Conservation (phyloP, 2,329 filamentous ascomycete species). For the Teratosphaeria zuluensis region DNA sequence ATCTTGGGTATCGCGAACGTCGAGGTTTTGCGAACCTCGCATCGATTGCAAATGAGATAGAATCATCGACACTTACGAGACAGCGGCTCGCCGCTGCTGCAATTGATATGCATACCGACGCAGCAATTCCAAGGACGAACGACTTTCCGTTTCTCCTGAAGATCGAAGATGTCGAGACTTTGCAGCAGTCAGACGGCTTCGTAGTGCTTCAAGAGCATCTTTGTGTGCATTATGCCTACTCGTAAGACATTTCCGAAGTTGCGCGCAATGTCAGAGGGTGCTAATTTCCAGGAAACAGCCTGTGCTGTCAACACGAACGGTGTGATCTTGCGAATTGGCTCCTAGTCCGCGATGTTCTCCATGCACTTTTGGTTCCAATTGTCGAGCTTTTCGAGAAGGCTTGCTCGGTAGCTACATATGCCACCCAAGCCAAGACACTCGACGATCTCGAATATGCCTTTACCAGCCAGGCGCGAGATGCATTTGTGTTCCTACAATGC, state of each 20-base stretch:
- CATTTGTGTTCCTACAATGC: constrained; percentile 51
- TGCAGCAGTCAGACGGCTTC: constrained; percentile 34
- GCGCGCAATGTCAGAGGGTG: constrained; percentile 26
- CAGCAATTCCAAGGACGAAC: background rate
- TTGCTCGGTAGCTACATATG: constrained; percentile 41
- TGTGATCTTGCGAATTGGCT: constrained; percentile 33
- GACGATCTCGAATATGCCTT: constrained; percentile 50
- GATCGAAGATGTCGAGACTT: constrained; percentile 30
- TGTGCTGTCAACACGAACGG: constrained; percentile 12
- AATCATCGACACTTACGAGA: background rate
- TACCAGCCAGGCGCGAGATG: constrained; percentile 45
- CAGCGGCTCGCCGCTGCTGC: background rate
- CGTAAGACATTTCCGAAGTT: constrained; percentile 15
- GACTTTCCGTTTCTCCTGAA: constrained; percentile 35
- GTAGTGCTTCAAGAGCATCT: constrained; percentile 34
- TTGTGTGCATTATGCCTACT: constrained; percentile 29
- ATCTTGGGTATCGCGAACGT: too few species aligned
- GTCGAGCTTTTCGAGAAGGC: constrained; percentile 48
- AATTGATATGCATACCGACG: background rate
- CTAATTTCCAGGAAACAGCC: constrained; percentile 35
- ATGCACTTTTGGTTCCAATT: constrained; percentile 49
- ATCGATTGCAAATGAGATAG: too few species aligned
- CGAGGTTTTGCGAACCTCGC: too few species aligned
- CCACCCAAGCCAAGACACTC: constrained; percentile 37
- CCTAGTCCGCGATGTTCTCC: constrained; percentile 49